Percentiles rank a stretch among this genome's conserved stretches.
phyloP scores from a whole-genome alignment of 1,139 yeast genomes.

The Taphrina deformans region DNA sequence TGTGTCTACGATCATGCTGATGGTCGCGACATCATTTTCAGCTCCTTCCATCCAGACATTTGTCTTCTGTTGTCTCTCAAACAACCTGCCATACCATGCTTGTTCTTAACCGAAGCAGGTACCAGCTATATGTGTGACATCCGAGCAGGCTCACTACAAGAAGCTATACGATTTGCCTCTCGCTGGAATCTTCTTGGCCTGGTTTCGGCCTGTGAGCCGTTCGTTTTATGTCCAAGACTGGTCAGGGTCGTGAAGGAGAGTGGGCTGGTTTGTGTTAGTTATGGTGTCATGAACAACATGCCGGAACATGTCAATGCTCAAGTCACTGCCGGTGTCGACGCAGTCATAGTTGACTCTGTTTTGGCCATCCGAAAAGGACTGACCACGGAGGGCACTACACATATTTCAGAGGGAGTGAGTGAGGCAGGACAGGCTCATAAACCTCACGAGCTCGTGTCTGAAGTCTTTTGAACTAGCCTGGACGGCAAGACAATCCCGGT shows the following conservation, averaged over 20 bases:
- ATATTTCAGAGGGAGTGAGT: background rate
- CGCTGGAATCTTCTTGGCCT: conserved; percentile 92
- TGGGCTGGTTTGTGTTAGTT: conserved; percentile 91
- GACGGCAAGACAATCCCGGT: too few species aligned
- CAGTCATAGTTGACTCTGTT: conserved; percentile 94
- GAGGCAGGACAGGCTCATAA: background rate
- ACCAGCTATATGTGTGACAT: conserved; percentile 81
- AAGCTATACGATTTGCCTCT: conserved; percentile 86
- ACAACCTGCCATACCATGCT: conserved; percentile 79
- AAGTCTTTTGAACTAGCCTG: background rate
- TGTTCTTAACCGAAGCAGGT: conserved; percentile 87
- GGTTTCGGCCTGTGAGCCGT: conserved; percentile 83
- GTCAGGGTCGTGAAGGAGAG: conserved; percentile 70
- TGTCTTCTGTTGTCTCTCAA: conserved; percentile 82
- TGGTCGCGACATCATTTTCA: conserved; percentile 84
- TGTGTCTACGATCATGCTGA: conserved; percentile 74
- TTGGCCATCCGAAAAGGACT: conserved; percentile 44
- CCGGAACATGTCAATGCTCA: conserved; percentile 84
- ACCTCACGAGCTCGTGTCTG: background rate
- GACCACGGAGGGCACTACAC: background rate
- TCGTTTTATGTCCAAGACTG: conserved; percentile 82
- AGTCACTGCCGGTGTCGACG: conserved; percentile 94
- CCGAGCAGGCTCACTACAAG: conserved; percentile 82
- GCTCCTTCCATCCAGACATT: conserved; percentile 93
- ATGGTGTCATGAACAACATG: conserved; percentile 80